Conservation (phyloP, 257 asterid species). For the Solanum sejunctum region DNA sequence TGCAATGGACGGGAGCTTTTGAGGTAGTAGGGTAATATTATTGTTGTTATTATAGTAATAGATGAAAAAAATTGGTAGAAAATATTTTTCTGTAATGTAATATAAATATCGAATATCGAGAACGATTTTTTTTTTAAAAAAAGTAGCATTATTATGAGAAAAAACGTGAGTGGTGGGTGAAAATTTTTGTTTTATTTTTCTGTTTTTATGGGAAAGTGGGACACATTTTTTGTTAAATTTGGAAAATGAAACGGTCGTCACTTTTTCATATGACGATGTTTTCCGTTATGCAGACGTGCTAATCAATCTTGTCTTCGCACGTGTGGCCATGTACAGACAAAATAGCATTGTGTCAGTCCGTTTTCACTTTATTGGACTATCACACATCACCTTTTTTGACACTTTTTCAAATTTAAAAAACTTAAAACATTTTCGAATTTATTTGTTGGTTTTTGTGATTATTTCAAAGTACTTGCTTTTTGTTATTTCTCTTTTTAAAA, state of each 20-base stretch:
- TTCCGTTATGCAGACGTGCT: neutral
- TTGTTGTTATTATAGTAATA: too few species aligned
- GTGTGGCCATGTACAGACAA: neutral
- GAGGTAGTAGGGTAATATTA: too few species aligned
- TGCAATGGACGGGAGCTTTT: too few species aligned
- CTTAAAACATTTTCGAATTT: too few species aligned
- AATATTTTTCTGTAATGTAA: too few species aligned
- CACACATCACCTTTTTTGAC: neutral
- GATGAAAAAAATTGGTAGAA: too few species aligned
- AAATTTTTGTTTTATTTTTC: neutral
- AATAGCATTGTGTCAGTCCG: neutral
- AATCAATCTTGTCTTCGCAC: neutral
- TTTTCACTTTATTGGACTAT: neutral
- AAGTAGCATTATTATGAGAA: too few species aligned
- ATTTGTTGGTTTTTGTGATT: neutral
- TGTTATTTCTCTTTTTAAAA: too few species aligned
- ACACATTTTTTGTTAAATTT: neutral
- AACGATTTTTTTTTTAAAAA: too few species aligned
- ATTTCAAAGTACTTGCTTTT: neutral
- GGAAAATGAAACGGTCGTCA: neutral
- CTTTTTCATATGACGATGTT: neutral
- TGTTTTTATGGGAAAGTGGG: neutral
- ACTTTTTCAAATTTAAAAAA: neutral
- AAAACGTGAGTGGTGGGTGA: neutral
- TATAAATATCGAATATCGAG: too few species aligned